Conservation (phyloP, 1,284 basidiomycete genomes). For the Leccinum pachyderme region DNA sequence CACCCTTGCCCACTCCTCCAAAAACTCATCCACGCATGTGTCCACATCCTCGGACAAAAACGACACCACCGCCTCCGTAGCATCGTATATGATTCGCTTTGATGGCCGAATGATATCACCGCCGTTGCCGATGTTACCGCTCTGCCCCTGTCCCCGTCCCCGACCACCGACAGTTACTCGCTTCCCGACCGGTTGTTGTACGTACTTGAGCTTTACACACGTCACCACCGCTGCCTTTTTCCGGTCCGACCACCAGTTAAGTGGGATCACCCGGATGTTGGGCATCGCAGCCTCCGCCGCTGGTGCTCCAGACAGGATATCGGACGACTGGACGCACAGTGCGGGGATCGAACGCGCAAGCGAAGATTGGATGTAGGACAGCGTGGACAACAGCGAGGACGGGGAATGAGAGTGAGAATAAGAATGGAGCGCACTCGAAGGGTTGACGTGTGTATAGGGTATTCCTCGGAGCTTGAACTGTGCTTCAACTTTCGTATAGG, state of each 20-base stretch:
- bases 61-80: slow-evolving; percentile 78
- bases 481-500: slow-evolving; percentile 83
- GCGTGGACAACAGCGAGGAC: slow-evolving; percentile 41
- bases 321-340: slow-evolving; percentile 76
- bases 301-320: slow-evolving; percentile 77
- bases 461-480: slow-evolving; percentile 84
- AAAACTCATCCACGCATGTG: slow-evolving; percentile 83
- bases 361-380: slow-evolving; percentile 61
- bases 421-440: slow-evolving; percentile 37
- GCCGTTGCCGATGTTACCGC: slow-evolving; percentile 30
- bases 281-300: slow-evolving; percentile 89
- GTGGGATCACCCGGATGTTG: slow-evolving; percentile 83
- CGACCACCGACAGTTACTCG: slow-evolving; percentile 48
- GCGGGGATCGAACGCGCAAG: slow-evolving; percentile 75
- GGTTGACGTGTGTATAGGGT: slow-evolving; percentile 73
- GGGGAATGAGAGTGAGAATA: background rate
- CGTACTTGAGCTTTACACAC: slow-evolving; percentile 84
- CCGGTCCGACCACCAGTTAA: slow-evolving; percentile 84
- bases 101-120: slow-evolving; percentile 72
- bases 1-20: slow-evolving; percentile 88
- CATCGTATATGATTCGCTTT: slow-evolving; percentile 84
- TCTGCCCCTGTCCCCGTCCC: slow-evolving; percentile 1
- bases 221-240: slow-evolving; percentile 77
- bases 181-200: slow-evolving; percentile 78
- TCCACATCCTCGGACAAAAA: slow-evolving; percentile 85